Evolutionary conservation across 257 asterid species (phyloP), one percentile per base, ranked within the genome.

Genomic region (Jacaranda mimosifolia): DNA sequence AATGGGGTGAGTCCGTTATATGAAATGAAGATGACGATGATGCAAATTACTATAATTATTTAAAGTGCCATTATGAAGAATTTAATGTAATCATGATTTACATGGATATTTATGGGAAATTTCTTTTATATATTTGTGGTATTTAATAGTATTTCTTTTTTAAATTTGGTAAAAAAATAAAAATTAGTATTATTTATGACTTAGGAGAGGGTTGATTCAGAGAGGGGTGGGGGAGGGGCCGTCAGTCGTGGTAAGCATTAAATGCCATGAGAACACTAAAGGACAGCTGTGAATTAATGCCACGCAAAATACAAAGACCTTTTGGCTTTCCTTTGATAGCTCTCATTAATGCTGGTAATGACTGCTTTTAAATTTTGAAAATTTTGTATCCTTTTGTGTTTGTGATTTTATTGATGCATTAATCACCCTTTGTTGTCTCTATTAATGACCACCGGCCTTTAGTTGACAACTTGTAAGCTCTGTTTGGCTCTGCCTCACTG

Each of bases 231-330:
- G 12, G 35, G 40, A 14, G 79, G 75, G 77, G 62, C 77, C 67
- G 78, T 64, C 69, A 80, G 79, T 75, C 83, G 83, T 26, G 81
- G 81, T 80, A 57, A 74, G 88, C 87, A 88, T 72, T 91, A 63
- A 88, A 89, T 88, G 92, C 87, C 49, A 46, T 9, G 74, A 76
- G 82, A 85, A 77, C 81, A 78, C 85, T 19, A 91, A 74, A 63
- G 84, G 90, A 85, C 91, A 89, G 91, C 88, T 84, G 83, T 83
- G 82, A 81, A 80, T 90, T 78, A 88, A 74, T 87, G 86, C 84
- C 32, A 77, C 45, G 79, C 76, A 73, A 75, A 74, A 75, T 70
- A 80, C 82, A 74, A 75, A 70, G 81, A 84, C 85, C 85, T 70
- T 81, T 84, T 79, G 88, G 88, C 71, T 78, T 71, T 75, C 81